Base-by-base conservation (phyloP, 306 rosid genomes). In the Aeschynomene evenia region DNA sequence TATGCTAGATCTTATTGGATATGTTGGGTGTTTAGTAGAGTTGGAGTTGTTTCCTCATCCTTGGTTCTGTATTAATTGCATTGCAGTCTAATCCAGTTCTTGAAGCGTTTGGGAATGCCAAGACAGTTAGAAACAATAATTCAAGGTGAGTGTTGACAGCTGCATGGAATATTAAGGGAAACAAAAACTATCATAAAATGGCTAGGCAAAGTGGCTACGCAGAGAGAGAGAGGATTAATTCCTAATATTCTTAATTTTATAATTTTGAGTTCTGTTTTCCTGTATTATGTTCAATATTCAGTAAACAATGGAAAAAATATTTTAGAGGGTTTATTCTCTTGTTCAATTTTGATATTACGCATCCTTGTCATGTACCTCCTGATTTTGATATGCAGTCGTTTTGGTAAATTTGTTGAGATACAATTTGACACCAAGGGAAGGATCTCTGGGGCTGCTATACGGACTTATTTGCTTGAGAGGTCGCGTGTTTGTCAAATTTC, bases 401-500 rank as follows among this genome's bases (percentile, higher is more conserved):
- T 95, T 83, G 99, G 99, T 70, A 95, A 95, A 85, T 95, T 95
- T 70, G 99, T 95, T 70, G 99, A 95, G 87, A 88, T 95, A 82
- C 99, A 95, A 86, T 95, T 95, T 48, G 99, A 95, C 86, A 91
- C 91, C 87, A 95, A 81, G 77, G 99, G 99, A 70, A 91, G 97
- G 82, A 95, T 95, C 67, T 95, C 99, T 46, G 99, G 99, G 67
- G 99, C 99, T 28, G 99, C 99, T 49, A 77, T 95, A 39, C 75
- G 97, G 14, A 95, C 99, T 42, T 95, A 95, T 79, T 84, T 95
- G 86, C 97, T 95, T 21, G 99, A 95, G 84, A 89, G 99, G 61
- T 95, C 99, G 70, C 96, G 99, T 64, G 99, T 95, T 76, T 95
- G 99, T 80, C 99, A 95, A 80, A 76, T 95, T 80, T 95, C 99